A percentile compares a stretch with the other conserved stretches of the same genome.
phyloP scores from a whole-genome alignment of 768 basidiomycete species.

The Calocybe indica region DNA sequence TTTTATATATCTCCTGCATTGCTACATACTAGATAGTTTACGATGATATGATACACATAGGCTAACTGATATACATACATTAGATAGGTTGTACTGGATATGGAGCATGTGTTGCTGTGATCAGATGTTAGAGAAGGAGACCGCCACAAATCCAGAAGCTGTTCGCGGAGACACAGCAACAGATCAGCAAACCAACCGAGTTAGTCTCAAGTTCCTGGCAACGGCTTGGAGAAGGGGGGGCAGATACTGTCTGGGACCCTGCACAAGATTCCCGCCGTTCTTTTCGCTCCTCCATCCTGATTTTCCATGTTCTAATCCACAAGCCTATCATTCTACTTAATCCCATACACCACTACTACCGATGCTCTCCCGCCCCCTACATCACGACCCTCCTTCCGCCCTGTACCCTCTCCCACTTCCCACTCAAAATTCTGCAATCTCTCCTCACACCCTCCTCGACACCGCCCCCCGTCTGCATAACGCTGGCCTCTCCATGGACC shows the following conservation, averaged over 20 bases:
- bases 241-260: constrained; percentile 4
- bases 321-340: constrained; percentile 14
- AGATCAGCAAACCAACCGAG: constrained; percentile 2
- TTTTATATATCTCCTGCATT: constrained; percentile 1
- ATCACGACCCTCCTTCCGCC: constrained; percentile 11
- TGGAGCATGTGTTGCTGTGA: constrained; percentile 1
- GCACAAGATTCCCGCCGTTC: constrained; percentile 15
- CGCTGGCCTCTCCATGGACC: constrained; percentile 41
- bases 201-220: constrained; percentile 19
- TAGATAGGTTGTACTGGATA: constrained; percentile 3
- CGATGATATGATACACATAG: too few species aligned
- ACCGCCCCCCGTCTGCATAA: constrained; percentile 20
- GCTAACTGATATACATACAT: constrained; percentile 6
- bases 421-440: constrained; percentile 12
- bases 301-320: constrained; percentile 17
- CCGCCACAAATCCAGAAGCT: constrained; percentile 1
- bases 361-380: constrained; percentile 21
- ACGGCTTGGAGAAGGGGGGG: constrained; percentile 16
- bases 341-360: constrained; percentile 7
- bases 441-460: constrained; percentile 11
- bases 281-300: constrained; percentile 15
- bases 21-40: too few species aligned
- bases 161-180: constrained; percentile 2
- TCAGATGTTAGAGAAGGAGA: constrained; percentile 7
- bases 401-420: constrained; percentile 9